Percentiles rank a stretch among this genome's conserved stretches.
These are phyloP conservation scores for Aureobasidium sp. DNA, from an alignment of 2,329 filamentous ascomycete species.

Conservation along the genomic window DNA sequence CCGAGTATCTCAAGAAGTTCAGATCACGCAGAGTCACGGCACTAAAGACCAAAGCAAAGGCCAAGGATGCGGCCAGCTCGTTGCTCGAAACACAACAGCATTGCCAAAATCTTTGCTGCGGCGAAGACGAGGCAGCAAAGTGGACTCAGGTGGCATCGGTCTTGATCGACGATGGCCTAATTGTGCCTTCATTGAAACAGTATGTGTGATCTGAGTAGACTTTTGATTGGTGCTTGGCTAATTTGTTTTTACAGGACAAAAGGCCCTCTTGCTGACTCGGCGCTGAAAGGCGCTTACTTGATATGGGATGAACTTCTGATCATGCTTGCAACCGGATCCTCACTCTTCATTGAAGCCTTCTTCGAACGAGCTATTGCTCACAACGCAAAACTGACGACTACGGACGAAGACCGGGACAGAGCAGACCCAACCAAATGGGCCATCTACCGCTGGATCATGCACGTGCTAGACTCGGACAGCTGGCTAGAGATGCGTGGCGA, in stretches of 20 bases:
- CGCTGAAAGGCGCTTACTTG: constrained; percentile 33
- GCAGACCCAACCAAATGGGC: constrained; percentile 29
- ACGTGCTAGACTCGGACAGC: constrained; percentile 32
- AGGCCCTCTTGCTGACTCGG: constrained; percentile 20
- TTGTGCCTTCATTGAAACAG: constrained; percentile 29
- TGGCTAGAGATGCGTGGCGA: constrained; percentile 28
- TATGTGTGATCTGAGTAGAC: constrained; percentile 15
- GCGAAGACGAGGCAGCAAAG: constrained; percentile 2
- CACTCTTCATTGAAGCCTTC: constrained; percentile 3
- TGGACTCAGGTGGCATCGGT: constrained; percentile 17
- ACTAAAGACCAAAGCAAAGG: constrained; percentile 6
- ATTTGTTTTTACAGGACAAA: constrained; percentile 6
- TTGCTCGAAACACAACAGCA: constrained; percentile 3
- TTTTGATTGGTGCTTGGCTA: constrained; percentile 1
- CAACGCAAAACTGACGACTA: background rate
- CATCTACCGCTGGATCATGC: constrained; percentile 40
- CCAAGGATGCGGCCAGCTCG: background rate
- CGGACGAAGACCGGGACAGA: constrained; percentile 15
- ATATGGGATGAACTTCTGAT: constrained; percentile 35
- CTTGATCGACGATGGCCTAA: constrained; percentile 28
- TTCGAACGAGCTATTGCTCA: constrained; percentile 10
- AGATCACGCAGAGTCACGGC: constrained; percentile 2
- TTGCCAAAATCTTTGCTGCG: background rate
- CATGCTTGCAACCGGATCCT: constrained; percentile 3
- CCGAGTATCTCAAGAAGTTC: constrained; percentile 6